Base-by-base conservation (phyloP, 2,329 filamentous ascomycete genomes). In the Plectosphaerella cucumerina region DNA sequence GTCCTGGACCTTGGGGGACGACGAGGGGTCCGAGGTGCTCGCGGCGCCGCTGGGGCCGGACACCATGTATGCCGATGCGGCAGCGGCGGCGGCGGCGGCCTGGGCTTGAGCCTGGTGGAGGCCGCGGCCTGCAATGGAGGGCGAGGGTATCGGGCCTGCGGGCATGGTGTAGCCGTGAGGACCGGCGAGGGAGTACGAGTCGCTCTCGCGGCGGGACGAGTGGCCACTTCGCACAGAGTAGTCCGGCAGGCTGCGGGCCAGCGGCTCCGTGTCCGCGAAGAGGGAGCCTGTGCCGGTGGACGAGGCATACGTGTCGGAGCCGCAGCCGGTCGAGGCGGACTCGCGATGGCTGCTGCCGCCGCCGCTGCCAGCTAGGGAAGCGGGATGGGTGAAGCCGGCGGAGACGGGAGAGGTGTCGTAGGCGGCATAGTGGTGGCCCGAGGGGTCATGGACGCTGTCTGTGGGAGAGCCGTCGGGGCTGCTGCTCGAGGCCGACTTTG, bases 401-500 rank as follows among this genome's bases (percentile, higher is more conserved):
- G 54, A 35, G 17, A 52, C 42, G 4, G 52, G 44, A 8, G 48
- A 43, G 41, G n/a, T 18, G 26, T 50, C 47, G 52, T 45, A 49
- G 49, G 43, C 42, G 26, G 46, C 31, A 44, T 48, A 37, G 31
- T 43, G 18, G 31, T 43, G 18, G 51, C 53, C 3, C 43, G 52
- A 35, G 6, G 41, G 26, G 4, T 55, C 54, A n/a, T 50, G 46
- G 39, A 34, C 18, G 37, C 45, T 47, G 34, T 39, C 53, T 47
- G 47, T 50, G 47, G 50, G 52, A n/a, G 33, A 65, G 48, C 9
- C 58, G 60, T 42, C 17, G 10, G 39, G n/a, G 8, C n/a, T 18
- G 35, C 14, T 39, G 39, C 4, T 17, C 39, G 17, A 18, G 39
- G 39, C 39, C 6, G 39, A 12, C 17, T 42, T 42, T n/a, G n/a